Conservation (phyloP, 352 stramenopile species). For the Phytophthora pluvialis region DNA sequence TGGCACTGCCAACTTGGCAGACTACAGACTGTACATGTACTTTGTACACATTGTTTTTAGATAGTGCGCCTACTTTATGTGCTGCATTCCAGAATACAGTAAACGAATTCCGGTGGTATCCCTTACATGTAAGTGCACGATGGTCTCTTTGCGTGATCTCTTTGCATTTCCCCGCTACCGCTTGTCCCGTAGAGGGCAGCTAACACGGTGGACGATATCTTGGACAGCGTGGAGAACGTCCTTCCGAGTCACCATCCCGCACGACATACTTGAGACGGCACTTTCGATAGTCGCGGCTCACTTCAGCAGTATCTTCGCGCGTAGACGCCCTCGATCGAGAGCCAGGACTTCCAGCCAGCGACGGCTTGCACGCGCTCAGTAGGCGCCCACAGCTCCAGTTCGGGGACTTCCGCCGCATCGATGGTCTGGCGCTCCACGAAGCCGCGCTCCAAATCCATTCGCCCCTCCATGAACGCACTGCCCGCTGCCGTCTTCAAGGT, state of each 20-base stretch:
- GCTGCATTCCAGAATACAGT: too few species aligned
- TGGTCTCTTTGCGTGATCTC: too few species aligned
- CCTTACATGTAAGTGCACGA: too few species aligned
- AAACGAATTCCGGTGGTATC: too few species aligned
- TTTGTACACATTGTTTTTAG: too few species aligned
- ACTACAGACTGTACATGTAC: too few species aligned
- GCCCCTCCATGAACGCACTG: slow-evolving; percentile 19
- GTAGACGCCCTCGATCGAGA: slow-evolving; percentile 23
- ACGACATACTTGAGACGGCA: slow-evolving; percentile 1
- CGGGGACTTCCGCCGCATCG: slow-evolving; percentile 5
- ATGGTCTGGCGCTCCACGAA: slow-evolving; percentile 14
- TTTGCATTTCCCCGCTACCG: background rate
- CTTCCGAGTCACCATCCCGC: background rate
- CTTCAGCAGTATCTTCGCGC: slow-evolving; percentile 21
- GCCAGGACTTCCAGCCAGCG: slow-evolving; percentile 23
- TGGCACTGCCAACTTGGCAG: too few species aligned
- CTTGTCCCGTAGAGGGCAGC: background rate
- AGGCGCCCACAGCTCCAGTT: slow-evolving; percentile 29
- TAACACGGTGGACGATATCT: slow-evolving; percentile 1
- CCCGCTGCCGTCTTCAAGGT: slow-evolving; percentile 15
- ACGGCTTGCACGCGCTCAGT: slow-evolving; percentile 29
- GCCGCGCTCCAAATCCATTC: slow-evolving; percentile 24
- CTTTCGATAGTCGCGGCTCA: slow-evolving; percentile 3
- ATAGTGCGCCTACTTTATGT: too few species aligned
- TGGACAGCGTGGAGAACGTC: slow-evolving; percentile 6